Conservation (phyloP, 495 filamentous ascomycete species). For the Daldinia grandis region DNA sequence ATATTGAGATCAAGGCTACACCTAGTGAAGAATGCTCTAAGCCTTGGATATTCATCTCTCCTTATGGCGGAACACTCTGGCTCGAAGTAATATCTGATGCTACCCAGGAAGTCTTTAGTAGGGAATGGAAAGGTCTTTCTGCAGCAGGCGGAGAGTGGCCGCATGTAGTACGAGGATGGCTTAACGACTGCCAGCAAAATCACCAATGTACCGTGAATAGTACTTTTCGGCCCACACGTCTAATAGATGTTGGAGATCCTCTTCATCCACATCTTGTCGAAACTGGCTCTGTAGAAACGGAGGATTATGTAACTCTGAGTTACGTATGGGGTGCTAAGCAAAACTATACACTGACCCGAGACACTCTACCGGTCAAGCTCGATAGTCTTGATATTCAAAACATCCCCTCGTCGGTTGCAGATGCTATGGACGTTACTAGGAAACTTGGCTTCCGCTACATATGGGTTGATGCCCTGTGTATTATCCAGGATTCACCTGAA, state of each 20-base stretch:
- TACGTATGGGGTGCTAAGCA: slow-evolving; percentile 11
- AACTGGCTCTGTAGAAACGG: background rate
- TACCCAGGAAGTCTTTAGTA: background rate
- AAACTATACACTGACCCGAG: slow-evolving; percentile 1
- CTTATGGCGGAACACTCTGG: slow-evolving; percentile 14
- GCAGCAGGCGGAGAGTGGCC: background rate
- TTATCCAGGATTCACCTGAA: slow-evolving; percentile 5
- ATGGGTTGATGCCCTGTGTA: slow-evolving; percentile 12
- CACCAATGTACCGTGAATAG: background rate
- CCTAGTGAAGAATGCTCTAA: slow-evolving; percentile 7
- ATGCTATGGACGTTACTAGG: slow-evolving; percentile 4
- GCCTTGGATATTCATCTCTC: slow-evolving; percentile 12
- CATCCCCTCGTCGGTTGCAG: background rate
- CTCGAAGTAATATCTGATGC: slow-evolving; percentile 7
- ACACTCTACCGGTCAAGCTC: background rate
- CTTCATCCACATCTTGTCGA: slow-evolving; percentile 1
- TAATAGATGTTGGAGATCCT: slow-evolving; percentile 6
- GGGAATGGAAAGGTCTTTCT: slow-evolving; percentile 10
- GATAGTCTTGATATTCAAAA: background rate
- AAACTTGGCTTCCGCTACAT: slow-evolving; percentile 1
- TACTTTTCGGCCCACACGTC: slow-evolving; percentile 5
- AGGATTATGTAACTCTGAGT: slow-evolving; percentile 3
- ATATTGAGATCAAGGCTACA: slow-evolving; percentile 8
- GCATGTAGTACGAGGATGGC: slow-evolving; percentile 6
- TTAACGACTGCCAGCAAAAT: background rate